phyloP scores from a whole-genome alignment of 202 grass and related monocot species.

The Panicum hallii region DNA sequence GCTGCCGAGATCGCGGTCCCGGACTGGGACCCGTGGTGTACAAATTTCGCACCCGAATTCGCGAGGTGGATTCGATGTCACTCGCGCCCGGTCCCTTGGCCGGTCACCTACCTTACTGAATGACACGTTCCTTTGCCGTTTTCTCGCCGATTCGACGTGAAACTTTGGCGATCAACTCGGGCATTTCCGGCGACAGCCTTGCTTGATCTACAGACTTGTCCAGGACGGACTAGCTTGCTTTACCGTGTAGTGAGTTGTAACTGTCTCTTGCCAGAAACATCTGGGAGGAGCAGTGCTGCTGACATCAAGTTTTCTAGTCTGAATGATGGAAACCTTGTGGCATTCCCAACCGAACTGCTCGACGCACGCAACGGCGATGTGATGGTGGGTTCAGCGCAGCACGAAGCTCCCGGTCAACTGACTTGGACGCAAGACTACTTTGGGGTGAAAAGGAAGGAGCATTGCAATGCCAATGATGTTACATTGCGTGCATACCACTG shows the following conservation, averaged over 20 bases:
- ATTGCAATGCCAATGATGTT: background rate
- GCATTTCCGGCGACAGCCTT: background rate
- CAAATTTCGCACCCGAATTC: constrained; percentile 51
- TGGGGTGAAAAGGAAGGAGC: background rate
- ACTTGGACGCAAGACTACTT: background rate
- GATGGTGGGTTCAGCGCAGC: background rate
- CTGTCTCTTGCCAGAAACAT: background rate
- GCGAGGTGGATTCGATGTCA: constrained; percentile 38
- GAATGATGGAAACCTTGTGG: background rate
- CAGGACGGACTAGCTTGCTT: background rate
- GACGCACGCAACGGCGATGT: background rate
- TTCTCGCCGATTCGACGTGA: constrained; percentile 17
- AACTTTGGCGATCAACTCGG: constrained; percentile 15
- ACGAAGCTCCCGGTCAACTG: background rate
- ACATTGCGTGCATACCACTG: background rate
- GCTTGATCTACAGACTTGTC: constrained; percentile 6
- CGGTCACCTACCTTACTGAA: constrained; percentile 49
- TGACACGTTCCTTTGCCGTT: constrained; percentile 7
- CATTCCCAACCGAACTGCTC: background rate
- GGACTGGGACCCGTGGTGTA: background rate
- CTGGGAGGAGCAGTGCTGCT: background rate
- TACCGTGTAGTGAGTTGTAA: background rate
- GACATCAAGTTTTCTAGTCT: background rate
- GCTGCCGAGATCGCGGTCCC: background rate
- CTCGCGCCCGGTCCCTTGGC: constrained; percentile 47